These are phyloP conservation scores for Punctularia strigosozonata DNA, from an alignment of 768 basidiomycete species.

Conservation along the genomic window DNA sequence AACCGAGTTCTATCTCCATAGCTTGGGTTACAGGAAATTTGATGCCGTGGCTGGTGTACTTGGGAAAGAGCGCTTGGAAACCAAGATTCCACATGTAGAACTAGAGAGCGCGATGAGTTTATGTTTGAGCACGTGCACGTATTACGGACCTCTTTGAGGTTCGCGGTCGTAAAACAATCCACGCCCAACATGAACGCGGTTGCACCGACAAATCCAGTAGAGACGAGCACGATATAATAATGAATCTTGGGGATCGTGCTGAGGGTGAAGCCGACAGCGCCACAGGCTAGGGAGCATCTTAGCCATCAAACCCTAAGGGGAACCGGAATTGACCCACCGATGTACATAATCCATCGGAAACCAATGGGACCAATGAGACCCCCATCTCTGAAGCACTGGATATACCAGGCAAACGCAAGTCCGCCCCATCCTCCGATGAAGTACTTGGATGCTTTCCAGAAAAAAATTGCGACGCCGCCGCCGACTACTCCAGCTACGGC, in stretches of 20 bases:
- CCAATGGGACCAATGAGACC: conserved; percentile 72
- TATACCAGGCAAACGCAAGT: conserved; percentile 76
- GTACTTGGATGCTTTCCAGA: conserved; percentile 84
- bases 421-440: conserved; percentile 79
- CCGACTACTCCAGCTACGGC: conserved; percentile 74
- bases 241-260: conserved; percentile 82
- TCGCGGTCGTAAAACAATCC: conserved; percentile 87
- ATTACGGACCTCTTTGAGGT: conserved; percentile 74
- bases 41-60: conserved; percentile 53
- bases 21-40: conserved; percentile 78
- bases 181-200: conserved; percentile 87
- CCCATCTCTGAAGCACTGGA: conserved; percentile 76
- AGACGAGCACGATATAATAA: conserved; percentile 75
- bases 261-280: conserved; percentile 70
- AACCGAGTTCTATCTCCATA: conserved; percentile 89
- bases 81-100: conserved; percentile 97
- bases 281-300: conserved; percentile 28
- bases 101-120: conserved; percentile 24
- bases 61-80: conserved; percentile 69
- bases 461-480: conserved; percentile 82
- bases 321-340: conserved; percentile 36
- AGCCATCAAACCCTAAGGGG: conserved; percentile 11
- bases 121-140: background rate
- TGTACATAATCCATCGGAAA: conserved; percentile 82
- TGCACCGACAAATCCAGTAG: conserved; percentile 85